These are phyloP conservation scores for Thermomucor indicae-seudaticae DNA, from an alignment of 371 early-diverging fungal species.

Conservation along the genomic window DNA sequence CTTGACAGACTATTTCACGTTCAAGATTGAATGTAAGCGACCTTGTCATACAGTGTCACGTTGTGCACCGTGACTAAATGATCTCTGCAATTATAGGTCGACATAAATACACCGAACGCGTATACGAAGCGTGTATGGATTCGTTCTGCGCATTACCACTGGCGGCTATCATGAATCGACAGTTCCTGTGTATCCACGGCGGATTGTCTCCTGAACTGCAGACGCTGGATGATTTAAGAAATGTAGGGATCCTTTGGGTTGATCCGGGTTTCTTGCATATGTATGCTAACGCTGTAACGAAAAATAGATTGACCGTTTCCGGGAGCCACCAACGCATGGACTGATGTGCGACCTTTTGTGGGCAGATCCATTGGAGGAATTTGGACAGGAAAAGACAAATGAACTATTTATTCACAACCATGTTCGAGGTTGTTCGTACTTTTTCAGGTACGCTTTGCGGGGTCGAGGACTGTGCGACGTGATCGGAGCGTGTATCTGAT, in stretches of 20 bases:
- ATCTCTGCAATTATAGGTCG: constrained; percentile 51
- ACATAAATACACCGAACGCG: constrained; percentile 88
- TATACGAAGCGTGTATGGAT: constrained; percentile 89
- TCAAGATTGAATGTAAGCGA: constrained; percentile 91
- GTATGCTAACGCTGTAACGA: background rate
- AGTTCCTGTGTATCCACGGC: constrained; percentile 98
- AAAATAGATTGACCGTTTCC: constrained; percentile 84
- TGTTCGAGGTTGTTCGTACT: constrained; percentile 96
- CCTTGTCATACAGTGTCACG: background rate
- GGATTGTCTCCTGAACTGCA: constrained; percentile 95
- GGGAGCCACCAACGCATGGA: constrained; percentile 94
- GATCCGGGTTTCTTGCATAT: constrained; percentile 50
- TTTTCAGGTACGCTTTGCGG: constrained; percentile 59
- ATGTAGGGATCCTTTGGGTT: constrained; percentile 32
- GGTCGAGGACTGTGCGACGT: too few species aligned
- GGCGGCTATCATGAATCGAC: constrained; percentile 94
- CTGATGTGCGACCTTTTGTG: constrained; percentile 97
- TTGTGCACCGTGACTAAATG: constrained; percentile 12
- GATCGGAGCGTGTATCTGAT: too few species aligned
- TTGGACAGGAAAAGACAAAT: constrained; percentile 73
- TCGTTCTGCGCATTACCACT: constrained; percentile 95
- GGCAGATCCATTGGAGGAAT: constrained; percentile 97
- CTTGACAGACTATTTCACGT: constrained; percentile 97
- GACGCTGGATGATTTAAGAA: constrained; percentile 79
- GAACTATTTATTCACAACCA: constrained; percentile 82